These are phyloP conservation scores for Sextonia rubra DNA, from an alignment of 164 flowering plant genomes.

Conservation along the genomic window DNA sequence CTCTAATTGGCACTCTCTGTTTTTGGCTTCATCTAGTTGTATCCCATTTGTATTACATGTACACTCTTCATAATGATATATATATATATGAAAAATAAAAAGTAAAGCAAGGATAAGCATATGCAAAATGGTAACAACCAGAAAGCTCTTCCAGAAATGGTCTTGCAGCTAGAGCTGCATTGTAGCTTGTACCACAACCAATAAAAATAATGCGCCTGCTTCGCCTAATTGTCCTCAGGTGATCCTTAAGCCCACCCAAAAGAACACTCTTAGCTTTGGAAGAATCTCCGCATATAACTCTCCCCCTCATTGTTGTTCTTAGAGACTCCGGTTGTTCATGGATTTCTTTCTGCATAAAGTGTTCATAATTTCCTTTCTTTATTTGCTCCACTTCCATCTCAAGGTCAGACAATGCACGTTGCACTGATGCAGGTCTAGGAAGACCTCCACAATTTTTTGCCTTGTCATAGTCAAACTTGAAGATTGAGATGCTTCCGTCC, in stretches of 20 bases:
- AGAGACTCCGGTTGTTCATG: slow-evolving; percentile 96
- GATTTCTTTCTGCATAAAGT: slow-evolving; percentile 98
- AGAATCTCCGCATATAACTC: slow-evolving; percentile 85
- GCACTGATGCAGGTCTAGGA: slow-evolving; percentile 75
- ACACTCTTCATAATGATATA: too few species aligned
- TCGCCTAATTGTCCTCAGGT: slow-evolving; percentile 81
- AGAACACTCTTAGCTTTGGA: slow-evolving; percentile 75
- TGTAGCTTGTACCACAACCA: slow-evolving; percentile 99
- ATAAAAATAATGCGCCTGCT: slow-evolving; percentile 89
- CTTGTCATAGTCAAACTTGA: slow-evolving; percentile 64
- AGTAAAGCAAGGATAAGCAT: too few species aligned
- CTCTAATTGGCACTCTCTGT: too few species aligned
- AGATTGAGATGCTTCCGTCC: slow-evolving; percentile 84
- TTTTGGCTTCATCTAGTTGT: too few species aligned
- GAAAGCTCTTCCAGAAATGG: slow-evolving; percentile 87
- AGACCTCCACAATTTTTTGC: slow-evolving; percentile 41
- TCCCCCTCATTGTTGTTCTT: slow-evolving; percentile 92
- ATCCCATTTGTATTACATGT: too few species aligned
- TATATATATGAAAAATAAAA: too few species aligned
- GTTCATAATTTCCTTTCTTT: slow-evolving; percentile 89
- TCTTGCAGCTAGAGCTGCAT: slow-evolving; percentile 95
- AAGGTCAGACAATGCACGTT: slow-evolving; percentile 87
- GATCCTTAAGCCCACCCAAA: slow-evolving; percentile 93
- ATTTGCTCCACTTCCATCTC: slow-evolving; percentile 99
- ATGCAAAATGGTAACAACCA: slow-evolving; percentile 20